A percentile compares a stretch with the other conserved stretches of the same genome.
Conservation (phyloP, 371 early-diverging fungal species). For the Mortierella sp. region DNA sequence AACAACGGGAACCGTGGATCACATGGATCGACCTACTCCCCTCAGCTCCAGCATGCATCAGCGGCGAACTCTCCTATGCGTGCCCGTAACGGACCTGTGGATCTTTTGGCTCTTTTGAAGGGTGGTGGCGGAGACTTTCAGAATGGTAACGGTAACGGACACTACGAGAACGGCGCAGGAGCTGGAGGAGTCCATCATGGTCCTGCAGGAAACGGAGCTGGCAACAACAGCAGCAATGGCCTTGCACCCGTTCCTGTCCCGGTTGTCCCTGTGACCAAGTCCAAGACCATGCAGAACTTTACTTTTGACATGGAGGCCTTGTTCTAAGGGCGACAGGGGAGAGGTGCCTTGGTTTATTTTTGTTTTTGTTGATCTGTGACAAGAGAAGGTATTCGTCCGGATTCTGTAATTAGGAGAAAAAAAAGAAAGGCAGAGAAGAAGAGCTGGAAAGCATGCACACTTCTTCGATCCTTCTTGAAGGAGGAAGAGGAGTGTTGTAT, state of each 20-base stretch:
- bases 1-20: not conserved
- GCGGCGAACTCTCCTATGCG: conserved; percentile 10
- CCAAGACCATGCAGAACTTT: conserved; percentile 49
- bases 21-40: conserved; percentile 20
- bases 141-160: not conserved
- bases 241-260: not conserved
- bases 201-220: not conserved
- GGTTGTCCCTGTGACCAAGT: conserved; percentile 19
- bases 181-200: not conserved
- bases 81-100: conserved; percentile 38
- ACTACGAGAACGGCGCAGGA: not conserved
- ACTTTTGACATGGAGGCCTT: conserved; percentile 51
- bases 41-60: conserved; percentile 29
- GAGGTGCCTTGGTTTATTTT: not conserved
- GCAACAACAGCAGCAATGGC: conserved; percentile 6
- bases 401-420: not conserved
- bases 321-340: conserved; percentile 14
- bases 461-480: not conserved
- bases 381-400: not conserved
- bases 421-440: not conserved
- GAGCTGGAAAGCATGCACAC: not conserved
- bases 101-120: conserved; percentile 48
- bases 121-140: conserved; percentile 20
- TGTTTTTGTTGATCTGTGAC: not conserved
- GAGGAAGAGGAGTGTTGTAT: not conserved